Evolutionary conservation across 2,329 filamentous ascomycete genomes (phyloP).

Genomic region (Fusarium floridanum): DNA sequence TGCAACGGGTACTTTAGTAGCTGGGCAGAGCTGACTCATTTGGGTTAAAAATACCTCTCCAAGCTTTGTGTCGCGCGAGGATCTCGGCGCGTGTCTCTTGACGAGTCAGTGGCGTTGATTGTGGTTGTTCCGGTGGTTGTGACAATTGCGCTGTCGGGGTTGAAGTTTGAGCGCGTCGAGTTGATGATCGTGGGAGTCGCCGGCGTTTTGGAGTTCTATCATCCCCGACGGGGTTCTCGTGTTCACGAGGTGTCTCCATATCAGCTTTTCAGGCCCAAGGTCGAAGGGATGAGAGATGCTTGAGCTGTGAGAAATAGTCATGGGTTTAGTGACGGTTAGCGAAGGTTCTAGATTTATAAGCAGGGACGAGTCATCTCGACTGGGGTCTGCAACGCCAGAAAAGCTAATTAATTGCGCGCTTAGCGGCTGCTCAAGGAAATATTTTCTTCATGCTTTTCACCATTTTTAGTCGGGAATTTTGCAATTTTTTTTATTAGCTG

Average conservation of each 20-base stretch:
- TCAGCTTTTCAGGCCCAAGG: not conserved
- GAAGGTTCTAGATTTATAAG: not conserved
- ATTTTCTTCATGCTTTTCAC: too few relatives aligned
- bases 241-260: not conserved
- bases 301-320: not conserved
- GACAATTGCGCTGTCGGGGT: not conserved
- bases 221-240: not conserved
- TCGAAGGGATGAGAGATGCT: not conserved
- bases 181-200: not conserved
- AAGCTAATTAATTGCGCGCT: too few relatives aligned
- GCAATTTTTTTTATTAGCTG: too few relatives aligned
- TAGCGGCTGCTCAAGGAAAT: too few relatives aligned
- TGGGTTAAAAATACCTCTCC: not conserved
- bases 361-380: not conserved
- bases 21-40: not conserved
- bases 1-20: not conserved
- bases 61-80: not conserved
- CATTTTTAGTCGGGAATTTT: too few relatives aligned
- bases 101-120: not conserved
- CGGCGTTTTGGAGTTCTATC: not conserved
- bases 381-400: too few relatives aligned
- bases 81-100: not conserved
- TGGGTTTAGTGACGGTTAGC: not conserved
- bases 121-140: not conserved
- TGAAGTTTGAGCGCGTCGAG: not conserved